Percentiles rank a stretch among this genome's conserved stretches.
These are phyloP conservation scores for Ceratocystis destructans DNA, from an alignment of 2,329 filamentous ascomycete genomes.

Conservation along the genomic window DNA sequence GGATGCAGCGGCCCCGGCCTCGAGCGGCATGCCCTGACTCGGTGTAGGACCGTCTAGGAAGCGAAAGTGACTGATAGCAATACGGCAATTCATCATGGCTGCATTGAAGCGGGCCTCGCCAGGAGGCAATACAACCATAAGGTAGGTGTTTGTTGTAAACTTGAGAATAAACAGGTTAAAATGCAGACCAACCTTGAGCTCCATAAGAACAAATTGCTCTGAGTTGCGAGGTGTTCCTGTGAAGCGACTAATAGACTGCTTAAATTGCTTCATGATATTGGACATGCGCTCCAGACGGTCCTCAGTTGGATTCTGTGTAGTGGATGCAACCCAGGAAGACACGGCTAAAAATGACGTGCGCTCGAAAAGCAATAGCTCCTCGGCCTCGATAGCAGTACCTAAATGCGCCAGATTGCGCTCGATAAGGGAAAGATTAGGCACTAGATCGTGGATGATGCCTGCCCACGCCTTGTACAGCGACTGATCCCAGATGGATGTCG, in stretches of 20 bases:
- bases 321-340: conserved; percentile 70
- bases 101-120: conserved; percentile 86
- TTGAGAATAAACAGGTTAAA: conserved; percentile 94
- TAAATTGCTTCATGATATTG: conserved; percentile 98
- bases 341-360: conserved; percentile 91
- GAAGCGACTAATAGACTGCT: conserved; percentile 65
- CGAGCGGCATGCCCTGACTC: conserved; percentile 9
- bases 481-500: conserved; percentile 97
- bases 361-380: conserved; percentile 91
- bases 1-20: conserved; percentile 13
- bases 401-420: conserved; percentile 73
- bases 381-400: conserved; percentile 73
- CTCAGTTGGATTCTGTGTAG: conserved; percentile 67
- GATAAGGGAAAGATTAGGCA: conserved; percentile 83
- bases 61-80: conserved; percentile 70
- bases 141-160: conserved; percentile 94
- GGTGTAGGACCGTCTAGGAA: conserved; percentile 40
- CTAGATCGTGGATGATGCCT: conserved; percentile 90
- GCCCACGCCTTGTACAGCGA: conserved; percentile 97
- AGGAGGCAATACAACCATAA: conserved; percentile 80
- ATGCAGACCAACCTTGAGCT: conserved; percentile 58
- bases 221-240: conserved; percentile 68
- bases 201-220: conserved; percentile 68
- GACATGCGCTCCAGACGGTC: conserved; percentile 89
- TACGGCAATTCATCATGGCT: conserved; percentile 77